Evolutionary conservation across 2,329 filamentous ascomycete genomes (phyloP).

Genomic region (Neophaeococcomyces aloes): DNA sequence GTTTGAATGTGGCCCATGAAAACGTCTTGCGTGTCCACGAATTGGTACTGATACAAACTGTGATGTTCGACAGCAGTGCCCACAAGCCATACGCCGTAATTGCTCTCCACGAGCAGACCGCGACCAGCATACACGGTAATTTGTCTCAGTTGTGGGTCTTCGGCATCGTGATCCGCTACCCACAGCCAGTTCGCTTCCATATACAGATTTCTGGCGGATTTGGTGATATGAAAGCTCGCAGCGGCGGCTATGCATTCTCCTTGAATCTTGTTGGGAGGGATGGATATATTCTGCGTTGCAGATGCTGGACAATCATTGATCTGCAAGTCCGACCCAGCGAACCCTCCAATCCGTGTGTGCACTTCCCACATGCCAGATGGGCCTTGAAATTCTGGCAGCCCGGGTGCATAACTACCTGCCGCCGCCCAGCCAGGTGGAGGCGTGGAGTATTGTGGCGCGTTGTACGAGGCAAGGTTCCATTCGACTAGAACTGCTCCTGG

Average conservation of each 20-base stretch:
- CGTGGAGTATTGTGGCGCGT: slow-evolving; percentile 14
- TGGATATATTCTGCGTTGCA: slow-evolving; percentile 26
- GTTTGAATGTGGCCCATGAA: slow-evolving; percentile 34
- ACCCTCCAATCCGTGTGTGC: slow-evolving; percentile 43
- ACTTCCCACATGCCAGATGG: slow-evolving; percentile 47
- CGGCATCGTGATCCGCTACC: slow-evolving; percentile 47
- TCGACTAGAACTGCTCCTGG: slow-evolving; percentile 61
- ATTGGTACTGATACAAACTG: slow-evolving; percentile 40
- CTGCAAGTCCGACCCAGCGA: slow-evolving; percentile 39
- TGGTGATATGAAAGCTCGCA: slow-evolving; percentile 31
- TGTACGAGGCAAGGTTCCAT: slow-evolving; percentile 54
- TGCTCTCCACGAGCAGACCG: slow-evolving; percentile 41
- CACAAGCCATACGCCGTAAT: slow-evolving; percentile 35
- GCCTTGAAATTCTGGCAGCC: background rate
- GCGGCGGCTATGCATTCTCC: slow-evolving; percentile 27
- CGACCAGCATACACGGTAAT: slow-evolving; percentile 45
- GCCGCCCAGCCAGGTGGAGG: background rate
- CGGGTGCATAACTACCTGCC: slow-evolving; percentile 2
- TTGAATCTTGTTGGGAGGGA: slow-evolving; percentile 5
- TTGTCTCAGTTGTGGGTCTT: slow-evolving; percentile 38
- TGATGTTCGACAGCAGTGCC: slow-evolving; percentile 39
- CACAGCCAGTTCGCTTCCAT: slow-evolving; percentile 44
- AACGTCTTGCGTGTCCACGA: slow-evolving; percentile 33
- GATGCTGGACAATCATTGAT: slow-evolving; percentile 34
- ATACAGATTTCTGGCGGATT: slow-evolving; percentile 28